Percentiles rank a stretch among this genome's conserved stretches.
phyloP scores from a whole-genome alignment of 164 flowering plant species.

The Dillenia suffruticosa region DNA sequence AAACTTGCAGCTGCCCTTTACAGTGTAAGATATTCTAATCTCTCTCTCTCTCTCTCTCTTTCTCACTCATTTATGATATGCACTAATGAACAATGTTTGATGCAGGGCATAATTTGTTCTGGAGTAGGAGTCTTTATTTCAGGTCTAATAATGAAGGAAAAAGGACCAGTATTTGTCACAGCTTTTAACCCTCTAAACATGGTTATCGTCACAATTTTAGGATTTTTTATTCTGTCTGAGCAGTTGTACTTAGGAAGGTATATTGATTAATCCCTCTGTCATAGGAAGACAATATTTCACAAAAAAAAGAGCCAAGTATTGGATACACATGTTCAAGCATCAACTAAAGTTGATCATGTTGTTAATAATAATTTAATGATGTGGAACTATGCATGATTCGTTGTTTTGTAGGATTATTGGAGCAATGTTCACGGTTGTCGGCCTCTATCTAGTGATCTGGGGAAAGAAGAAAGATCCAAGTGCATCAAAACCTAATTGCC shows the following conservation, averaged over 20 bases:
- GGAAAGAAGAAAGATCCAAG: slow-evolving; percentile 33
- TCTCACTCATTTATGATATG: not conserved
- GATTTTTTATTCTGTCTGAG: slow-evolving; percentile 22
- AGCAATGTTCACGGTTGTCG: slow-evolving; percentile 30
- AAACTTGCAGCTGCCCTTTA: slow-evolving; percentile 19
- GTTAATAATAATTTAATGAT: no score
- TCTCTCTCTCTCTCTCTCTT: not conserved
- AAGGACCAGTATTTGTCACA: slow-evolving; percentile 30
- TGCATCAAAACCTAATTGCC: no score
- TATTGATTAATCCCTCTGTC: not conserved
- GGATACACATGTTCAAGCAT: no score
- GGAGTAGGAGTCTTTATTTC: slow-evolving; percentile 17
- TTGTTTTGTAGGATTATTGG: slow-evolving; percentile 31
- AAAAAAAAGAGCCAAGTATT: no score
- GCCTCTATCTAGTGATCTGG: slow-evolving; percentile 44
- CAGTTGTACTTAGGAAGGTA: slow-evolving; percentile 25
- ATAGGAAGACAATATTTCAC: no score
- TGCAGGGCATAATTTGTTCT: slow-evolving; percentile 23
- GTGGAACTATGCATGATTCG: no score
- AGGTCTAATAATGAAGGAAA: slow-evolving; percentile 17
- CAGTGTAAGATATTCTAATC: slow-evolving; percentile 15
- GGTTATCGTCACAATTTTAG: slow-evolving; percentile 25
- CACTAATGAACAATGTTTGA: not conserved
- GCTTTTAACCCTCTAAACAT: slow-evolving; percentile 27
- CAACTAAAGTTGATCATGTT: no score